Evolutionary conservation across 2,329 filamentous ascomycete genomes (phyloP), one percentile per base, ranked within the genome.

Genomic region (Calonectria montana): DNA sequence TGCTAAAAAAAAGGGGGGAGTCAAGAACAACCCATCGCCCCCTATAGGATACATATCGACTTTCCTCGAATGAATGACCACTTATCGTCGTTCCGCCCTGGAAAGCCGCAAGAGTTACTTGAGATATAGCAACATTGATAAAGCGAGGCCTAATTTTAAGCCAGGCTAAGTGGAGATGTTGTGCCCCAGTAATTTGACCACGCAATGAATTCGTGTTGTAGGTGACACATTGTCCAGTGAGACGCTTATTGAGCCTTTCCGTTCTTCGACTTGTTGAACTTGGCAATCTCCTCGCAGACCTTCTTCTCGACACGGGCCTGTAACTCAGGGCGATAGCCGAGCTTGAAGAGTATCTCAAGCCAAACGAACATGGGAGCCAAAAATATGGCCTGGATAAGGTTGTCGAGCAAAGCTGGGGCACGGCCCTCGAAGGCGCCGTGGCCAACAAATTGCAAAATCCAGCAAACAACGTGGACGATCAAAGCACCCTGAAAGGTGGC

Each of bases 351-450:
- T 27, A 97, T 85, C 86, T 98, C 96, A 78, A 99, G 93, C 94
- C 97, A 99, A 70, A 98, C 96, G 79, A 98, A 99, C 80, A 99
- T 93, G 10, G 97, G 97, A 0, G 97, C 97, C 27, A 98, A 88
- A 80, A 98, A 96, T 75, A 98, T 84, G 31, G 97, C 96, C 84
- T 98, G 97, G 59, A 97, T 88, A 48, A 98, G 85, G 80, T 98
- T 98, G 84, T 98, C 96, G 59, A 98, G 86, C 74, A 98, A 86
- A 5, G 96, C 96, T 9, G 96, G 97, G 3, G 96, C 94, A 65
- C 96, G 91, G 23, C 94, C 91, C 84, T 98, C 97, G 78, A 95
- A 98, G 63, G 89, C 91, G 43, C 95, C 96, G 81, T 99, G 97
- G 31, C 97, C 97, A 63, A 98, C 79, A 81, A 99, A 98, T 82